Evolutionary conservation across 352 stramenopile species (phyloP), one percentile per base, ranked within the genome.

Genomic region (Globisporangium nunn): DNA sequence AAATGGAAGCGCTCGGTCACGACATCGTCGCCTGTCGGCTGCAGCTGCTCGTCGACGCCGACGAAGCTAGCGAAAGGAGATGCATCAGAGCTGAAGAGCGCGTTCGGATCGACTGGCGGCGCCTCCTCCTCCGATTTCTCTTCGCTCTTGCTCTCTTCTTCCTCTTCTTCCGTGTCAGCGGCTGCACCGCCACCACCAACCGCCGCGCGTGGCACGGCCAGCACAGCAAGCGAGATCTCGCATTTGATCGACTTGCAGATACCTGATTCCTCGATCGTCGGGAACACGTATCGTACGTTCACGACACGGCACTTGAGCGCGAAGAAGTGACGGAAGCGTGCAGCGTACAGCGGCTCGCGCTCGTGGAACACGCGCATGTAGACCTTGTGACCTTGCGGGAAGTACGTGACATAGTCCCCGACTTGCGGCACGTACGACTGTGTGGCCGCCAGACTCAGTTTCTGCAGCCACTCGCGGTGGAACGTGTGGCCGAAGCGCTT

Each of bases 381-480:
- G 56, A 78, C 62, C 58, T 58, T 50, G 63, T 95, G 85, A 10
- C 79, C 81, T 58, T 92, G 75, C 0, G 85, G 85, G 30, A 92
- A 83, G 50, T 95, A 95, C 31, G 91, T 72, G 12, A 95, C 70
- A 48, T 90, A 79, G 50, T 95, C 85, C 11, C 85, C 85, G 47
- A 84, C 70, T 68, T 95, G 85, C 1, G 85, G 85, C 4, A 93
- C 70, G 53, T 92, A 92, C 59, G 87, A 72, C 57, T 91, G 72
- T 35, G 71, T 78, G 5, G 71, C 63, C 2, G 59, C 56, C 6
- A 91, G 56, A 43, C 45, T 85, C 0, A 73, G 53, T 5, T 84
- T 56, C 59, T 93, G 83, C 31, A 93, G 62, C 83, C 83, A 93
- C n/a, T 90, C 78, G 18, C 83, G 78, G 58, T 90, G 75, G 43